Evolutionary conservation across 768 basidiomycete genomes (phyloP).

Genomic region (Leccinum subtestaceum): DNA sequence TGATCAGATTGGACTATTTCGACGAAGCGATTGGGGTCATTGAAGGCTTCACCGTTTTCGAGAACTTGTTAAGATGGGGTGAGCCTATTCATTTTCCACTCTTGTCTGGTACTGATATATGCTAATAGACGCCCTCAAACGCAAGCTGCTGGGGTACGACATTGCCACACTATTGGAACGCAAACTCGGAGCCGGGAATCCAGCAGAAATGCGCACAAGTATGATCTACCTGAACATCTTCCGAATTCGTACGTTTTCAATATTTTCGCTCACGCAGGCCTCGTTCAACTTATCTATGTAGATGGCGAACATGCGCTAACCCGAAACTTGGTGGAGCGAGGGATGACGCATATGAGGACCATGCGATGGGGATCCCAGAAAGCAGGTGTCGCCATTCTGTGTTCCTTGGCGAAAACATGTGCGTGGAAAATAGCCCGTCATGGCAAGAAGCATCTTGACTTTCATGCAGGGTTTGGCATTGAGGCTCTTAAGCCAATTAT

Average conservation of each 20-base stretch:
- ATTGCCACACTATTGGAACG: conserved; percentile 9
- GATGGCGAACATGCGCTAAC: conserved; percentile 8
- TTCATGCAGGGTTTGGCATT: conserved; percentile 10
- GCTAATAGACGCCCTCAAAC: conserved; percentile 4
- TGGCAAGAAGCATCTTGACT: neutral
- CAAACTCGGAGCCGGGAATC: conserved; percentile 12
- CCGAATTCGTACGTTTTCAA: conserved; percentile 2
- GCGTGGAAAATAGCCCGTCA: neutral
- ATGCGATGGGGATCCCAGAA: conserved; percentile 13
- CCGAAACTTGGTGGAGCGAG: conserved; percentile 13
- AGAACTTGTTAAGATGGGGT: conserved; percentile 12
- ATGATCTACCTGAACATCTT: conserved; percentile 15
- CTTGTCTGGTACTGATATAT: neutral
- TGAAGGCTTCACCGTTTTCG: conserved; percentile 20
- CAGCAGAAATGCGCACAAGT: conserved; percentile 15
- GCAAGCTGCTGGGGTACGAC: conserved; percentile 7
- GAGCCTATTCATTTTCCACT: neutral
- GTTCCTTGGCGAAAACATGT: conserved; percentile 18
- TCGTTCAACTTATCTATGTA: neutral
- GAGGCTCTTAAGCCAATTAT: conserved; percentile 9
- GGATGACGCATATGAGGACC: conserved; percentile 9
- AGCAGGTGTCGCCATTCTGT: conserved; percentile 16
- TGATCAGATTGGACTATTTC: conserved; percentile 24
- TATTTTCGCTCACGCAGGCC: neutral
- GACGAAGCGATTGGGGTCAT: conserved; percentile 24